Conservation (phyloP, 441 rosid genomes). For the Rhodomyrtus psidioides region DNA sequence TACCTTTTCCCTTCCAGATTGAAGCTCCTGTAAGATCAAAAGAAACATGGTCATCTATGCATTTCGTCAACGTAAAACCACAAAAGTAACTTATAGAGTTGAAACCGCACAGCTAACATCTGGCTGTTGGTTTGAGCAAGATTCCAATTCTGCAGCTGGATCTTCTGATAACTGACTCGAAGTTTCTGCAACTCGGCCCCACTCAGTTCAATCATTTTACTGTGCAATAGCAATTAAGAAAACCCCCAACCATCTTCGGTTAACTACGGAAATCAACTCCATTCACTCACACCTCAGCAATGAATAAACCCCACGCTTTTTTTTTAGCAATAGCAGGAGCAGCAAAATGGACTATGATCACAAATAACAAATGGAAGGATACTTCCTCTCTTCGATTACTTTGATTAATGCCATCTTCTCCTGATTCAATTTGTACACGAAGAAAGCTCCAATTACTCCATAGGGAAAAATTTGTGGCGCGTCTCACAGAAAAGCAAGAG, state of each 20-base stretch:
- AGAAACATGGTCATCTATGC: not conserved
- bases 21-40: conserved; percentile 43
- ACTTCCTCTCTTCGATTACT: conserved; percentile 66
- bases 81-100: not conserved
- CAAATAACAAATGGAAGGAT: conserved; percentile 25
- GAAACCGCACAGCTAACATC: conserved; percentile 42
- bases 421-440: conserved; percentile 23
- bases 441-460: not conserved
- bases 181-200: conserved; percentile 40
- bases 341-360: not conserved
- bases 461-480: not conserved
- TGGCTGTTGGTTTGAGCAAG: conserved; percentile 64
- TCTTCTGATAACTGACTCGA: conserved; percentile 35
- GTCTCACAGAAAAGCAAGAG: not conserved
- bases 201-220: conserved; percentile 50
- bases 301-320: not conserved
- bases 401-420: conserved; percentile 56
- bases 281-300: not conserved
- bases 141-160: conserved; percentile 54
- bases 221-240: conserved; percentile 24
- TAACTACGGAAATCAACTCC: not conserved
- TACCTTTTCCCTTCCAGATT: conserved; percentile 56
- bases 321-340: not conserved
- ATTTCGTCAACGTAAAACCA: not conserved
- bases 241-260: not conserved